phyloP scores from a whole-genome alignment of 2,329 filamentous ascomycete species.

The Apiospora saccharicola region DNA sequence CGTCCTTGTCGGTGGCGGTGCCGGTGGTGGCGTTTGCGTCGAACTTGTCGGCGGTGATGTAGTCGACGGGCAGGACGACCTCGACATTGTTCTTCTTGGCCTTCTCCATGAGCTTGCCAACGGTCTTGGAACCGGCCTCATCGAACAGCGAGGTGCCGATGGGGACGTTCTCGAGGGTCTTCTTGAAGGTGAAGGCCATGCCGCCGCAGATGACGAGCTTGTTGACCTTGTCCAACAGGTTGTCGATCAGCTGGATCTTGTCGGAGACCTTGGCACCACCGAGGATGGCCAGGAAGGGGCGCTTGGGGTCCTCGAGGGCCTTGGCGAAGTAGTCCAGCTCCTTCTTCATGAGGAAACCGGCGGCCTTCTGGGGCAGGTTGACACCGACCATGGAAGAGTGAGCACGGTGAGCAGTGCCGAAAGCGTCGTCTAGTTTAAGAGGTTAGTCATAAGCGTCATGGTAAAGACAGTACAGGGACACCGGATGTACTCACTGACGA shows the following conservation, averaged over 20 bases:
- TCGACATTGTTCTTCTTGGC: conserved; percentile 96
- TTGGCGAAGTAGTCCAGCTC: conserved; percentile 99
- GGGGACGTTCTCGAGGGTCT: conserved; percentile 88
- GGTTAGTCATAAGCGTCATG: neutral
- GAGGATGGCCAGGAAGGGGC: conserved; percentile 97
- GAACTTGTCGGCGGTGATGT: conserved; percentile 96
- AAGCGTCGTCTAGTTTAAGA: conserved; percentile 79
- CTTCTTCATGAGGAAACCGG: conserved; percentile 99
- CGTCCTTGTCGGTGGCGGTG: conserved; percentile 82
- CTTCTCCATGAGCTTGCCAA: conserved; percentile 87
- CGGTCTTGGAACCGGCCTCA: conserved; percentile 91
- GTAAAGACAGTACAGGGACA: conserved; percentile 33
- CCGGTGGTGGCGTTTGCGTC: conserved; percentile 81
- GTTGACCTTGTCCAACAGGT: conserved; percentile 97
- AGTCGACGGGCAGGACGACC: conserved; percentile 93
- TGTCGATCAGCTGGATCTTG: conserved; percentile 99
- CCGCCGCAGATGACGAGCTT: conserved; percentile 94
- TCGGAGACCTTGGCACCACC: conserved; percentile 98
- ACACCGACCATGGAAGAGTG: conserved; percentile 99
- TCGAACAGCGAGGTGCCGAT: conserved; percentile 95
- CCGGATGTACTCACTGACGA: conserved; percentile 76
- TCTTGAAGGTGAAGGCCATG: conserved; percentile 99
- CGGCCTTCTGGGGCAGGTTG: conserved; percentile 93
- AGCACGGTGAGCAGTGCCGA: conserved; percentile 96
- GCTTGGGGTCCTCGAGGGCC: conserved; percentile 90